Evolutionary conservation across 2,329 filamentous ascomycete genomes (phyloP).

Genomic region (Neonectria faginata): DNA sequence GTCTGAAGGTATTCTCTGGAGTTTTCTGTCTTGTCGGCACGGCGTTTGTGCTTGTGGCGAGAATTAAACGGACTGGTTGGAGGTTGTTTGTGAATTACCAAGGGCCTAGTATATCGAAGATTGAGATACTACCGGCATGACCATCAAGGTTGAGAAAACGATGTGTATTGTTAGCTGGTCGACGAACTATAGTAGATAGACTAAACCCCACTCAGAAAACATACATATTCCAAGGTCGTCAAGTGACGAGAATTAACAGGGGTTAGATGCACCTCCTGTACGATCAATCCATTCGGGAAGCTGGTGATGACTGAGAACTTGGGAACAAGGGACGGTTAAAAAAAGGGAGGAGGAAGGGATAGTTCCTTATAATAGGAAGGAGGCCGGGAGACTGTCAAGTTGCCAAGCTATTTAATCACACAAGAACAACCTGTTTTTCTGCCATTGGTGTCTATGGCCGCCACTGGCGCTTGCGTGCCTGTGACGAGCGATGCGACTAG

Average conservation of each 20-base stretch:
- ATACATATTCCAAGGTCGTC: too few relatives aligned
- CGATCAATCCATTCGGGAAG: too few relatives aligned
- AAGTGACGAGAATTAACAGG: too few relatives aligned
- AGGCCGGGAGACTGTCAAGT: neutral
- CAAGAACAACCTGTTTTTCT: neutral
- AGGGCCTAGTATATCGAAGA: too few relatives aligned
- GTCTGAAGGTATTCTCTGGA: constrained; percentile 52
- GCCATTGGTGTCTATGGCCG: neutral
- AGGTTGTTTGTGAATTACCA: neutral
- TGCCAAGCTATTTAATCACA: neutral
- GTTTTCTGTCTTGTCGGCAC: constrained; percentile 35
- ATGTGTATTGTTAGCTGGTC: neutral
- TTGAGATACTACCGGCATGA: too few relatives aligned
- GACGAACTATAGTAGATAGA: neutral
- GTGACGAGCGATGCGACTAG: neutral
- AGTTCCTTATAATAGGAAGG: neutral
- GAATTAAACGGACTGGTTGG: neutral
- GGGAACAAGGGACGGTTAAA: neutral
- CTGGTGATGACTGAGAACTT: neutral
- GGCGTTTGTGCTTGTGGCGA: constrained; percentile 13
- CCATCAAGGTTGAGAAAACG: neutral
- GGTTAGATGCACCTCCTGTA: too few relatives aligned
- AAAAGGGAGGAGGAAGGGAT: neutral
- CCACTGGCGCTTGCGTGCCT: neutral
- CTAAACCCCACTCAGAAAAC: neutral